A percentile compares a stretch with the other conserved stretches of the same genome.
Evolutionary conservation across 1,139 yeast species (phyloP).

Genomic region (Geotrichum bryndzae): DNA sequence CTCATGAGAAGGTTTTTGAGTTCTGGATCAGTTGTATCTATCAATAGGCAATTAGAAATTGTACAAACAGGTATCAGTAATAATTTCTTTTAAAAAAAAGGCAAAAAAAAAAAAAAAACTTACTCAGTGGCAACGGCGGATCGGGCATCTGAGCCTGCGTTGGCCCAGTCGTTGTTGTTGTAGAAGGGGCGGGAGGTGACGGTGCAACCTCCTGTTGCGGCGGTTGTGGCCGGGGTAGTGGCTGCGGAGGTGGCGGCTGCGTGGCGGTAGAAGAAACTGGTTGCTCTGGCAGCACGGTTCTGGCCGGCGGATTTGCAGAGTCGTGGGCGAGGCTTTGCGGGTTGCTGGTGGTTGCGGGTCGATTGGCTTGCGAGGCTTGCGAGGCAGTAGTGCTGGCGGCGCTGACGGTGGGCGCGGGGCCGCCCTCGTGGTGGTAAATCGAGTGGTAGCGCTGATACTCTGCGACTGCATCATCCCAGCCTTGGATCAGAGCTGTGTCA

Average conservation of each 20-base stretch:
- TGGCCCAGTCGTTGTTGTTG: not conserved
- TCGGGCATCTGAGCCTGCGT: slow-evolving; percentile 8
- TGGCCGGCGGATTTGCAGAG: not conserved
- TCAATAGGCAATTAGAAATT: slow-evolving; percentile 15
- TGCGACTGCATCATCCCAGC: slow-evolving; percentile 27
- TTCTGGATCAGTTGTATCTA: slow-evolving; percentile 23
- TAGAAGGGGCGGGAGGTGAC: not conserved
- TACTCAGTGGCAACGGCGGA: not conserved
- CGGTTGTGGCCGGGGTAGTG: not conserved
- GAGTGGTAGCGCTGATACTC: slow-evolving; percentile 24
- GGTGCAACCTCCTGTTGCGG: not conserved
- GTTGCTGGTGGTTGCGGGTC: not conserved
- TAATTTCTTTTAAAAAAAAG: too few species aligned
- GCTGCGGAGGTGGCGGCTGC: not conserved
- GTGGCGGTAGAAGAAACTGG: not conserved
- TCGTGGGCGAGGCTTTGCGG: not conserved
- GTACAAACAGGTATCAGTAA: not conserved
- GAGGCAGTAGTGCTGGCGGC: not conserved
- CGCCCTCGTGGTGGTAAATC: not conserved
- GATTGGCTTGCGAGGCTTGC: not conserved
- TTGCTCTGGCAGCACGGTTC: not conserved
- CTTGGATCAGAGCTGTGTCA: slow-evolving; percentile 24
- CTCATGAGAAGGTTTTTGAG: slow-evolving; percentile 28
- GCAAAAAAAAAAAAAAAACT: not conserved
- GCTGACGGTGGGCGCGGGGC: not conserved